Conservation (phyloP, 2,329 filamentous ascomycete species). For the Hirsutella minnesotensis region DNA sequence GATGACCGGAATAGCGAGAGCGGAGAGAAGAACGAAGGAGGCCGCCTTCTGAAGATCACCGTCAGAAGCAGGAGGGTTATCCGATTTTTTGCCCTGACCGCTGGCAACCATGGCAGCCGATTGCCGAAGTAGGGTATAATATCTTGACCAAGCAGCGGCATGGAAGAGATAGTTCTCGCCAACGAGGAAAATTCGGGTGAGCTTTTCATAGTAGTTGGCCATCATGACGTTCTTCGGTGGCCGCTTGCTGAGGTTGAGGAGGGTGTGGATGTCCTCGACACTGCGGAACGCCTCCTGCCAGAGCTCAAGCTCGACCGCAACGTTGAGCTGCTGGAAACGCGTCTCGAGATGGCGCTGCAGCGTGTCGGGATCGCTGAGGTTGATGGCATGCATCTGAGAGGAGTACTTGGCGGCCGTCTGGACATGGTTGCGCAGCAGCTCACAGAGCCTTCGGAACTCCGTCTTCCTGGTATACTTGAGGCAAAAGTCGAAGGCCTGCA, state of each 20-base stretch:
- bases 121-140: slow-evolving; percentile 91
- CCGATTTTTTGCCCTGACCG: slow-evolving; percentile 82
- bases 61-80: slow-evolving; percentile 83
- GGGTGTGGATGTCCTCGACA: slow-evolving; percentile 96
- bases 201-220: slow-evolving; percentile 99
- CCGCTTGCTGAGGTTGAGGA: slow-evolving; percentile 94
- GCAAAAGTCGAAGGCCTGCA: slow-evolving; percentile 98
- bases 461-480: slow-evolving; percentile 97
- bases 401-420: slow-evolving; percentile 99
- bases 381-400: slow-evolving; percentile 98
- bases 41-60: slow-evolving; percentile 87
- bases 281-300: slow-evolving; percentile 99
- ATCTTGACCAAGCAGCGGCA: slow-evolving; percentile 91
- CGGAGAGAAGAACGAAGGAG: slow-evolving; percentile 89
- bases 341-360: slow-evolving; percentile 95
- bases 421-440: slow-evolving; percentile 95
- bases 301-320: slow-evolving; percentile 91
- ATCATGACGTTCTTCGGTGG: slow-evolving; percentile 99
- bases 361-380: slow-evolving; percentile 93
- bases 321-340: slow-evolving; percentile 95
- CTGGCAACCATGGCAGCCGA: slow-evolving; percentile 73
- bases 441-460: slow-evolving; percentile 95
- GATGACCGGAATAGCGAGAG: slow-evolving; percentile 96
- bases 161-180: slow-evolving; percentile 99
- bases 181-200: slow-evolving; percentile 95